Evolutionary conservation across 1,139 yeast genomes (phyloP).

Genomic region (Geotrichum reessii): DNA sequence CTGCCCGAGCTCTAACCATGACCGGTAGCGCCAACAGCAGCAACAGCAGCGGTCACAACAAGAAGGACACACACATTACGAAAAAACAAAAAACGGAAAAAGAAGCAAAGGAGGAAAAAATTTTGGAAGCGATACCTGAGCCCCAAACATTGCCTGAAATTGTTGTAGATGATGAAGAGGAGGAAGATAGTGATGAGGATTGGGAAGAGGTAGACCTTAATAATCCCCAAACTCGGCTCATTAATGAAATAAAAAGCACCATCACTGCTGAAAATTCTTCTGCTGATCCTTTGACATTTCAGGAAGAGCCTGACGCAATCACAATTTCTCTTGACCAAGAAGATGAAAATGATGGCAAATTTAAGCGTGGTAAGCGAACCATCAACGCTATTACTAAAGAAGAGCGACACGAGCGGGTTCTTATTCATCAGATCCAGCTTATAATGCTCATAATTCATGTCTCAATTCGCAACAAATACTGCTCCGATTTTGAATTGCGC

Average conservation of each 20-base stretch:
- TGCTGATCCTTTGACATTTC: not conserved
- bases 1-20: constrained; percentile 3
- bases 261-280: not conserved
- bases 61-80: not conserved
- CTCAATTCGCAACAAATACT: constrained; percentile 65
- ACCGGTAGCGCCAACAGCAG: not conserved
- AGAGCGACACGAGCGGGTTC: constrained; percentile 48
- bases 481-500: constrained; percentile 46
- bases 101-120: not conserved
- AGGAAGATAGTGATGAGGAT: constrained; percentile 44
- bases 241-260: constrained; percentile 19
- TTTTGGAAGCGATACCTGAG: not conserved
- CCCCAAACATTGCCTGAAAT: constrained; percentile 29
- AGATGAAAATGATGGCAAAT: not conserved
- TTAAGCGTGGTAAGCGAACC: constrained; percentile 14
- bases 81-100: not conserved
- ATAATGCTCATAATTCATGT: constrained; percentile 61
- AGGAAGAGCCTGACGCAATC: constrained; percentile 17
- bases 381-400: constrained; percentile 44
- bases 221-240: constrained; percentile 17
- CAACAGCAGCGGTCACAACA: not conserved
- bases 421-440: constrained; percentile 57
- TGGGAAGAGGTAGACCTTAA: constrained; percentile 16
- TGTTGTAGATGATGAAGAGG: constrained; percentile 32
- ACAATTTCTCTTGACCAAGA: constrained; percentile 15